Evolutionary conservation across 345 rosid genomes (phyloP), one percentile per base, ranked within the genome.

Genomic region (Salix viminalis): DNA sequence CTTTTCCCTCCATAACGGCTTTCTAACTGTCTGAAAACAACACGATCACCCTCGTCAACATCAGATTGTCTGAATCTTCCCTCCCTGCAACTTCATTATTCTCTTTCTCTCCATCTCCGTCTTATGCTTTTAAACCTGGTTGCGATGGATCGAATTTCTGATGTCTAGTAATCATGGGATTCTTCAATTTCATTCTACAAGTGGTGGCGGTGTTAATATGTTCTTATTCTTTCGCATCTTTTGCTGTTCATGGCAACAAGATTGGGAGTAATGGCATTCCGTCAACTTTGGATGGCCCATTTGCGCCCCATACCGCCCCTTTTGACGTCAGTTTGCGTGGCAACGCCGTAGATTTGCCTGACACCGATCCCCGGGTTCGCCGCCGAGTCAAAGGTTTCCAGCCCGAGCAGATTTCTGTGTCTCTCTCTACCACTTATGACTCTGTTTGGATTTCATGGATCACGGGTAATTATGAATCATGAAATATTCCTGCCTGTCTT

Each of bases 361-460:
- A 84, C 67, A 81, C 84, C 26, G 94, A 91, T 72, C 85, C 88
- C 68, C 87, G 92, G 2, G 92, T 91, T 60, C 86, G 82, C 64
- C 89, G 94, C 28, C 84, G 71, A 2, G 92, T 84, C 76, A 69
- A 71, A 46, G 90, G 88, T 9, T 85, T 89, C 77, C 78, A 79
- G 75, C 97, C 94, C 5, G 94, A 91, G 79, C 97, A 91, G 76
- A 85, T 91, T 73, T 90, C 94, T 8, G 60, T 90, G 24, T 81
- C 94, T 46, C 84, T 91, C 19, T 90, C 97, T 4, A 70, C 83
- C 61, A 82, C 58, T 75, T 77, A 83, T 24, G 91, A 87, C 71
- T 91, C 94, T 30, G 74, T 91, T 16, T 91, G 97, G 97, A 84
- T 91, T 72, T 87, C 97, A 32, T 91, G 97, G 94, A 82, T 91